These are phyloP conservation scores for Testicularia cyperi DNA, from an alignment of 1,284 basidiomycete species.

Conservation along the genomic window DNA sequence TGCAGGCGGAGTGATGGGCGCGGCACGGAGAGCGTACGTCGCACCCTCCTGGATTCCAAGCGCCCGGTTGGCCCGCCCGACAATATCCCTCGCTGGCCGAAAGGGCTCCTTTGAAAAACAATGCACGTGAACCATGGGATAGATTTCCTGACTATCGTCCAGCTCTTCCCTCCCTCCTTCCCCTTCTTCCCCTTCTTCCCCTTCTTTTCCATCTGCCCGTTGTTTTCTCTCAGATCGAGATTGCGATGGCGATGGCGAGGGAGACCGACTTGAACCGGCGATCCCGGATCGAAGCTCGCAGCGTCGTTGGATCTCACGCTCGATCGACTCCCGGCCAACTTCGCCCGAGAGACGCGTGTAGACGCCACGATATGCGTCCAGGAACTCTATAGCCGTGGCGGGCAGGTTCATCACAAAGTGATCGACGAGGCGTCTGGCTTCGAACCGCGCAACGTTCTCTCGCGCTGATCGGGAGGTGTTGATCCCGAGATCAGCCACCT, in stretches of 20 bases:
- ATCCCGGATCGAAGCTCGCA: constrained; percentile 27
- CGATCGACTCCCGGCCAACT: constrained; percentile 61
- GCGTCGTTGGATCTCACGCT: too few species aligned
- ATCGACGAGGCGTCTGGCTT: constrained; percentile 57
- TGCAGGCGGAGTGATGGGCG: constrained; percentile 16
- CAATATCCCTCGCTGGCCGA: constrained; percentile 38
- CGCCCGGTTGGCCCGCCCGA: constrained; percentile 11
- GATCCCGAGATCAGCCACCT: neutral
- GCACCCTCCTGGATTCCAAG: constrained; percentile 25
- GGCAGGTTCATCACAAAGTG: constrained; percentile 99
- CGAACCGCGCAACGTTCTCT: constrained; percentile 1
- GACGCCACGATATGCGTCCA: constrained; percentile 81
- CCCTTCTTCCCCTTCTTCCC: too few species aligned
- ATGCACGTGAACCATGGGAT: too few species aligned
- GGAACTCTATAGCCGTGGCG: constrained; percentile 83
- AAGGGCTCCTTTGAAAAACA: too few species aligned
- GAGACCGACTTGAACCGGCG: constrained; percentile 1
- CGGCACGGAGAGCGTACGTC: constrained; percentile 1
- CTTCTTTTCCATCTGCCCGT: too few species aligned
- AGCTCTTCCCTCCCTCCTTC: too few species aligned
- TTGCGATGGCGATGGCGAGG: constrained; percentile 68
- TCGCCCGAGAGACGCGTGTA: constrained; percentile 63
- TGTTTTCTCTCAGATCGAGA: too few species aligned
- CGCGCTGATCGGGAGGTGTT: neutral
- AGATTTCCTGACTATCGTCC: too few species aligned